Conservation (phyloP, 2,329 filamentous ascomycete genomes). For the Cadophora sp. region DNA sequence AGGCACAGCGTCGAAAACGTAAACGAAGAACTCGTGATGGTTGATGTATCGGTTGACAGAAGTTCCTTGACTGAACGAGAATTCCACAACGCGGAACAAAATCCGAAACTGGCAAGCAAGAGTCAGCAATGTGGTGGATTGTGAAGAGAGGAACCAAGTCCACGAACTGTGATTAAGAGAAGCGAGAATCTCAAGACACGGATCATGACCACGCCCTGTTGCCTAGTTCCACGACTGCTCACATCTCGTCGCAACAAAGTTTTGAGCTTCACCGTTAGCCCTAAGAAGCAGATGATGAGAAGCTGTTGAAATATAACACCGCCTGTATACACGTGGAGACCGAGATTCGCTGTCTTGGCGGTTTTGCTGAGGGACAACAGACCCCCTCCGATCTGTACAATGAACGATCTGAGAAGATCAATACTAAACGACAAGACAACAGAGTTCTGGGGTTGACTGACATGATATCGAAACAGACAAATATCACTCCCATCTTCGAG, state of each 20-base stretch:
- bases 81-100: conserved; percentile 64
- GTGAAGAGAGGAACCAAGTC: background rate
- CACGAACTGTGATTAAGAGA: conserved; percentile 23
- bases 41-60: conserved; percentile 50
- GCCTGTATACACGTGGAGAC: conserved; percentile 23
- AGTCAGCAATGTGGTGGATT: background rate
- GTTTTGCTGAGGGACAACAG: conserved; percentile 3
- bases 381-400: conserved; percentile 24
- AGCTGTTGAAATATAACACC: conserved; percentile 22
- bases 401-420: conserved; percentile 27
- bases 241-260: background rate
- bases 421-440: background rate
- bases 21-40: conserved; percentile 57
- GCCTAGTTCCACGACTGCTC: background rate
- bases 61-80: conserved; percentile 48
- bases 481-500: conserved; percentile 19
- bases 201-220: background rate
- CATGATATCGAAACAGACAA: conserved; percentile 23
- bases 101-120: conserved; percentile 54
- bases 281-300: conserved; percentile 21
- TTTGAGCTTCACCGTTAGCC: conserved; percentile 7
- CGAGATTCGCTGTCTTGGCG: conserved; percentile 11
- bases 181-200: conserved; percentile 9
- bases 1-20: conserved; percentile 50
- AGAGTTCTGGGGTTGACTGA: conserved; percentile 22